A percentile compares a stretch with the other conserved stretches of the same genome.
Evolutionary conservation across 805 yeast species (phyloP).

Genomic region (Kockiozyma suomiensis): DNA sequence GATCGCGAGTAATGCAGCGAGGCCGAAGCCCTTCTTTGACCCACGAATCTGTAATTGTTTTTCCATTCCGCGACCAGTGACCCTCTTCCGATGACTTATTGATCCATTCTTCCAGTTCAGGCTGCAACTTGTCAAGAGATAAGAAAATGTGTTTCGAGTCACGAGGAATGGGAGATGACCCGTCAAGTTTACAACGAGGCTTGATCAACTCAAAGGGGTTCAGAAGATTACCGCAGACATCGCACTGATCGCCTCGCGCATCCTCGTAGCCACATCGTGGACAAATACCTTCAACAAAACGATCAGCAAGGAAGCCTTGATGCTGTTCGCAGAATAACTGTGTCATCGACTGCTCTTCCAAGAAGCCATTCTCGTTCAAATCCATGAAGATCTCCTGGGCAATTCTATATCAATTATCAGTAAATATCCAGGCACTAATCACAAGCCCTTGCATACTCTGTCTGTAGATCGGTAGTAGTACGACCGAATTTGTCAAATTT

Average conservation of each 20-base stretch:
- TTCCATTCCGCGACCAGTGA: constrained; percentile 89
- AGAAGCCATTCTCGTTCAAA: constrained; percentile 70
- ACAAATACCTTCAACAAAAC: constrained; percentile 97
- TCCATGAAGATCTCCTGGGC: constrained; percentile 90
- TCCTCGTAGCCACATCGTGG: constrained; percentile 94
- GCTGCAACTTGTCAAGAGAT: constrained; percentile 81
- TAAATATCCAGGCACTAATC: neutral
- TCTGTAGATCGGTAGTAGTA: constrained; percentile 89
- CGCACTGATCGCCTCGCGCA: constrained; percentile 99
- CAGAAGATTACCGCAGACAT: constrained; percentile 85
- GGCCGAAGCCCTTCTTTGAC: constrained; percentile 89
- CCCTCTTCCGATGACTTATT: constrained; percentile 68
- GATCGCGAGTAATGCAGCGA: constrained; percentile 95
- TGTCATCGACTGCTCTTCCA: constrained; percentile 84
- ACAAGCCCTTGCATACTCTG: constrained; percentile 49
- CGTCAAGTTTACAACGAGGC: constrained; percentile 94
- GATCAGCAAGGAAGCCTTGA: constrained; percentile 88
- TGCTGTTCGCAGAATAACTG: constrained; percentile 92
- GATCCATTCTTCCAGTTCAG: constrained; percentile 72
- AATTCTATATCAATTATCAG: constrained; percentile 45
- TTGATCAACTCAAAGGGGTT: constrained; percentile 91
- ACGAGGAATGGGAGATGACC: constrained; percentile 74
- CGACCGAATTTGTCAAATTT: constrained; percentile 95
- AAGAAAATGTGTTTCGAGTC: constrained; percentile 85
- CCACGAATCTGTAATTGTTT: constrained; percentile 90